These are phyloP conservation scores for Pseudozyma hubeiensis DNA, from an alignment of 1,284 basidiomycete genomes.

Conservation along the genomic window DNA sequence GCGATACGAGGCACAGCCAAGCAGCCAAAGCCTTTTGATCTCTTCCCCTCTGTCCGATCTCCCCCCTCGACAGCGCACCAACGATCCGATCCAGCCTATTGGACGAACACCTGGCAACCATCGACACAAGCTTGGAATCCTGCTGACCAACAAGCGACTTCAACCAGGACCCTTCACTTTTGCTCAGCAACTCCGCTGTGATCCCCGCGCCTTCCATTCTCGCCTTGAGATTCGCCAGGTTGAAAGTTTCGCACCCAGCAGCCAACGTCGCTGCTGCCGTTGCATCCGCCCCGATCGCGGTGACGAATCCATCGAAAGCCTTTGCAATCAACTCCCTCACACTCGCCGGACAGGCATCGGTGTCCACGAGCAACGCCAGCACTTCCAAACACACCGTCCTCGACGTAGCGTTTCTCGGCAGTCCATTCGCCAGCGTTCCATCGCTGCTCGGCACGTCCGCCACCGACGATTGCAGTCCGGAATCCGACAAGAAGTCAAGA, in stretches of 20 bases:
- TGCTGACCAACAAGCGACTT: not conserved
- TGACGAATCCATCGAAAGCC: conserved; percentile 22
- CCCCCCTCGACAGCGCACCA: not conserved
- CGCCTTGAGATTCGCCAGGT: conserved; percentile 16
- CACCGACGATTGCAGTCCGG: conserved; percentile 19
- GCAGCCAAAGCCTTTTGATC: conserved; percentile 32
- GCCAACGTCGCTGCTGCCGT: not conserved
- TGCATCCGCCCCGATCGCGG: conserved; percentile 3
- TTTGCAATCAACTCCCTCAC: conserved; percentile 25
- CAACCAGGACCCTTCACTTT: conserved; percentile 10
- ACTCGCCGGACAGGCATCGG: conserved; percentile 25
- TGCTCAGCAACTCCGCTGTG: conserved; percentile 17
- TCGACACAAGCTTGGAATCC: not conserved
- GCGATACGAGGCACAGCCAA: conserved; percentile 18
- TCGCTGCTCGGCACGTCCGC: conserved; percentile 33
- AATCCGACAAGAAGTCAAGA: conserved; percentile 14
- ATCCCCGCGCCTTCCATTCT: conserved; percentile 30
- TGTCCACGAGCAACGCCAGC: conserved; percentile 33
- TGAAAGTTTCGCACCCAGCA: conserved; percentile 33
- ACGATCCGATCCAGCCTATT: not conserved
- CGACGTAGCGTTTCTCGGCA: conserved; percentile 26
- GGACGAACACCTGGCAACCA: not conserved
- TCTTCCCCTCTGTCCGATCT: not conserved
- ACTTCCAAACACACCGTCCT: conserved; percentile 38
- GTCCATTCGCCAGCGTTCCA: conserved; percentile 28